A percentile compares a stretch with the other conserved stretches of the same genome.
These are phyloP conservation scores for Trichophyton benhamiae DNA, from an alignment of 2,329 filamentous ascomycete genomes.

Conservation along the genomic window DNA sequence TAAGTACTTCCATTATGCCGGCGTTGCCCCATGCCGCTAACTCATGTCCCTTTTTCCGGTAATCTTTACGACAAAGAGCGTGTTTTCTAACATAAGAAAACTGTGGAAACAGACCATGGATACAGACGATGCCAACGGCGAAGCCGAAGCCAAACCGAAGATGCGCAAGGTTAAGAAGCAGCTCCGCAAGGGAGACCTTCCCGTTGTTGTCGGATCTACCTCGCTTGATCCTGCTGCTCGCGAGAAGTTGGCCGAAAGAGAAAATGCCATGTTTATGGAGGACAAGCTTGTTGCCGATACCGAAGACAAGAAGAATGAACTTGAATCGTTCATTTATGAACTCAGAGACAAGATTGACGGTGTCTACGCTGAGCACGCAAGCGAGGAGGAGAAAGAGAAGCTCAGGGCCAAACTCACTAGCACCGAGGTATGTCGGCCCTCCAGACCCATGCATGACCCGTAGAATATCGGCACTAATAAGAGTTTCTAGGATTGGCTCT, in stretches of 20 bases:
- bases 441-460: too few species aligned
- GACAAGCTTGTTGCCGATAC: conserved; percentile 98
- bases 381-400: conserved; percentile 82
- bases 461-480: conserved; percentile 15
- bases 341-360: conserved; percentile 91
- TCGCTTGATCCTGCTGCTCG: conserved; percentile 61
- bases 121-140: conserved; percentile 53
- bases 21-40: conserved; percentile 6
- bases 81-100: conserved; percentile 19
- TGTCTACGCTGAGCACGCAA: conserved; percentile 76
- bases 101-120: conserved; percentile 59
- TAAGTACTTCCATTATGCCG: conserved; percentile 21
- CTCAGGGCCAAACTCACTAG: conserved; percentile 71
- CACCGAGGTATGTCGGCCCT: conserved; percentile 57
- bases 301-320: conserved; percentile 99
- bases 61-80: conserved; percentile 10
- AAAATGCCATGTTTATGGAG: conserved; percentile 86
- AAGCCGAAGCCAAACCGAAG: conserved; percentile 60
- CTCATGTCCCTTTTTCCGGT: conserved; percentile 7
- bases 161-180: conserved; percentile 99
- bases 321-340: conserved; percentile 95
- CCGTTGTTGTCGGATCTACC: conserved; percentile 69
- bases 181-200: conserved; percentile 90
- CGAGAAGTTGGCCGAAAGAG: conserved; percentile 61
- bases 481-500: conserved; percentile 73